Percentiles rank a stretch among this genome's conserved stretches.
Conservation (phyloP, 495 filamentous ascomycete genomes). For the Tuber magnatum region DNA sequence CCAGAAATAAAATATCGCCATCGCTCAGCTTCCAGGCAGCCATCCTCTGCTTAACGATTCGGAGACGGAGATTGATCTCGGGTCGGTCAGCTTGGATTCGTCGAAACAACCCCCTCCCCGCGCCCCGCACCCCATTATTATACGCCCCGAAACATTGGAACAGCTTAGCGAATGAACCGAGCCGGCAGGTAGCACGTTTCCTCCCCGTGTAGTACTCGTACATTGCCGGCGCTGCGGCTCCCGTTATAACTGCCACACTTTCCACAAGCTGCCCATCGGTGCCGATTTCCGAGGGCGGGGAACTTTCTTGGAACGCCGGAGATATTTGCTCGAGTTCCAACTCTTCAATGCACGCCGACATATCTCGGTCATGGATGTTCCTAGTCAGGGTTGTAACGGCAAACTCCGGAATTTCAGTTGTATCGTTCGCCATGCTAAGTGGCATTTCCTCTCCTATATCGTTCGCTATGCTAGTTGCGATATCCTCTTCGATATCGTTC, state of each 20-base stretch:
- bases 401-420: accelerated
- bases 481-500: no score
- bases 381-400: background rate
- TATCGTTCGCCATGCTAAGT: no score
- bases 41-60: background rate
- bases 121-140: background rate
- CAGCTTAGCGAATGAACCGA: background rate
- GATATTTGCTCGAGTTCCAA: slow-evolving; percentile 2
- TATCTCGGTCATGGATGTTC: background rate
- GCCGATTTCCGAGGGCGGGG: background rate
- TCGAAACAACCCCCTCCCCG: background rate
- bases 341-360: background rate
- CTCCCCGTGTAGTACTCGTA: background rate
- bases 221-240: slow-evolving; percentile 7
- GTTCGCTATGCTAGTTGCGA: no score
- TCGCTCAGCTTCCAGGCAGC: background rate
- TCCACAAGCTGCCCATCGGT: slow-evolving; percentile 4
- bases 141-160: background rate
- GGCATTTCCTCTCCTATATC: no score
- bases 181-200: background rate
- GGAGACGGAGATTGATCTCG: background rate
- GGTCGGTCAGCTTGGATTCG: background rate
- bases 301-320: background rate
- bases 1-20: slow-evolving; percentile 16
- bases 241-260: slow-evolving; percentile 8